phyloP scores from a whole-genome alignment of 73 alveolate species.

The Paraurostyla sp. region DNA sequence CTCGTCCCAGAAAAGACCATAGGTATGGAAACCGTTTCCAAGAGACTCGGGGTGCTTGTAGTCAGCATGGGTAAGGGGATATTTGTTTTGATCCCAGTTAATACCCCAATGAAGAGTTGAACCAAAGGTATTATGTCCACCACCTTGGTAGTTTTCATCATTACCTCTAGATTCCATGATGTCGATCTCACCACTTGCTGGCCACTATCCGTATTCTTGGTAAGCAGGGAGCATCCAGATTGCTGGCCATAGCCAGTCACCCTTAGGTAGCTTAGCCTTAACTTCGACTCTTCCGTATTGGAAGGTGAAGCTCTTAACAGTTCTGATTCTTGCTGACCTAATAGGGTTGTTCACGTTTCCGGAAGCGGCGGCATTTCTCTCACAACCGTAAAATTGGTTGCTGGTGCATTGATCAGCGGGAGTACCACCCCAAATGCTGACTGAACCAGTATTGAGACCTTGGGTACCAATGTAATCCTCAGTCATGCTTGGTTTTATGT shows the following conservation, averaged over 20 bases:
- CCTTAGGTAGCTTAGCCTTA: constrained; percentile 81
- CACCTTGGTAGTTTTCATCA: constrained; percentile 66
- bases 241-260: constrained; percentile 94
- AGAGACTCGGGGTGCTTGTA: constrained; percentile 50
- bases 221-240: constrained; percentile 90
- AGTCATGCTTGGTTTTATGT: constrained; percentile 71
- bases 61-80: constrained; percentile 54
- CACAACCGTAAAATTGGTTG: constrained; percentile 77
- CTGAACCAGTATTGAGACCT: constrained; percentile 44
- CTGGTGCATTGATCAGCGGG: constrained; percentile 78
- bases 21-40: constrained; percentile 76
- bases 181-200: constrained; percentile 92
- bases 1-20: constrained; percentile 80
- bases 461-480: constrained; percentile 65
- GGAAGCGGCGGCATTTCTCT: constrained; percentile 72
- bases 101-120: constrained; percentile 90
- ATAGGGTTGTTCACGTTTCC: constrained; percentile 75
- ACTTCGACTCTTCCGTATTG: constrained; percentile 92
- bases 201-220: constrained; percentile 84
- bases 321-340: constrained; percentile 81
- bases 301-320: constrained; percentile 77
- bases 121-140: constrained; percentile 76
- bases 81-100: constrained; percentile 75
- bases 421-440: constrained; percentile 73
- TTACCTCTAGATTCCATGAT: constrained; percentile 87